These are phyloP conservation scores for Puccinia brachypodii DNA, from an alignment of 1,284 basidiomycete species.

Conservation along the genomic window DNA sequence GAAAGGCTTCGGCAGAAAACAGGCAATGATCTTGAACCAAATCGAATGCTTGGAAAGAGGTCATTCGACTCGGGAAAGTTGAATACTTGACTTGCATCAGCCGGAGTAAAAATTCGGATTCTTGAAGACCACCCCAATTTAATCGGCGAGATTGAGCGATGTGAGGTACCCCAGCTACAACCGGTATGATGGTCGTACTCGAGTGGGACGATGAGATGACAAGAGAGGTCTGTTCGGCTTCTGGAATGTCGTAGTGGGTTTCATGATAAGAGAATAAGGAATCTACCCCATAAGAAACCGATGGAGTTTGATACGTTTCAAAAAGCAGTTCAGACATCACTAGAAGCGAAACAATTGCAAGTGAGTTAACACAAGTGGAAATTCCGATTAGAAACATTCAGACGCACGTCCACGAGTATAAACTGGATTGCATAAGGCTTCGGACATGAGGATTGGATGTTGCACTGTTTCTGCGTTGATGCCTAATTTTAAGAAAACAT, in stretches of 20 bases:
- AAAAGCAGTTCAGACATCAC: constrained; percentile 96
- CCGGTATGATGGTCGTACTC: constrained; percentile 81
- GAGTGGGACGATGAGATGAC: constrained; percentile 80
- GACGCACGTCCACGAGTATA: constrained; percentile 79
- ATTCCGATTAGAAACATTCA: neutral
- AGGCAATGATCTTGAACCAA: constrained; percentile 76
- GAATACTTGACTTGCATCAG: constrained; percentile 95
- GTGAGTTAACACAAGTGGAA: neutral
- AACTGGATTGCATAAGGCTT: constrained; percentile 82
- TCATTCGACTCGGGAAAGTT: constrained; percentile 68
- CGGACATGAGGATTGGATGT: constrained; percentile 92
- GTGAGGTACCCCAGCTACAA: constrained; percentile 74
- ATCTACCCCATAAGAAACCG: constrained; percentile 84
- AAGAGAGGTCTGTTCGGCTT: constrained; percentile 67
- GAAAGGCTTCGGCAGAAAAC: constrained; percentile 74
- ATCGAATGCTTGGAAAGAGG: constrained; percentile 62
- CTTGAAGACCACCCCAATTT: constrained; percentile 87
- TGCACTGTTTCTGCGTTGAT: constrained; percentile 65
- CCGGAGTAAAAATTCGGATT: constrained; percentile 86
- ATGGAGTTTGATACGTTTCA: constrained; percentile 85
- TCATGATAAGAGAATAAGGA: constrained; percentile 83
- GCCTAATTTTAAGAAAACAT: constrained; percentile 34
- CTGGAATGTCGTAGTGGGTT: constrained; percentile 64
- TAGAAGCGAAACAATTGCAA: constrained; percentile 54
- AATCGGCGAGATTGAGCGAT: constrained; percentile 77